These are phyloP conservation scores for Trichomonascaceae sp. DNA, from an alignment of 1,139 yeast genomes.

Conservation along the genomic window DNA sequence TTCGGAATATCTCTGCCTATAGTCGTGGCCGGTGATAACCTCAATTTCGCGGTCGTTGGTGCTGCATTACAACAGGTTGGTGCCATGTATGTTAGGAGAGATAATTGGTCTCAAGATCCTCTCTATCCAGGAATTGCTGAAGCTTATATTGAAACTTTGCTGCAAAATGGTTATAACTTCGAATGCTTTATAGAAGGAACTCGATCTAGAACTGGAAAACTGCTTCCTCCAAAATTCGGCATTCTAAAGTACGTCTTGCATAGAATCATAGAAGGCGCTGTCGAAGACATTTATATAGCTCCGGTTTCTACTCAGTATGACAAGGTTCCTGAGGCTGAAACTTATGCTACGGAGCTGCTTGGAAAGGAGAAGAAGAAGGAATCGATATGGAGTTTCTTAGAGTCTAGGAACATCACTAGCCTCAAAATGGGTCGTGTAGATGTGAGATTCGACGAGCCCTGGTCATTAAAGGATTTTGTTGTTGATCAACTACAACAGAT, in stretches of 20 bases:
- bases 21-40: constrained; percentile 65
- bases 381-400: constrained; percentile 32
- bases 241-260: constrained; percentile 51
- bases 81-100: constrained; percentile 39
- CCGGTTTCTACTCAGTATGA: constrained; percentile 62
- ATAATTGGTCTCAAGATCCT: constrained; percentile 39
- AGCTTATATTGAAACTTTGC: constrained; percentile 48
- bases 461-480: constrained; percentile 35
- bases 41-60: constrained; percentile 59
- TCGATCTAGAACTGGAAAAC: constrained; percentile 60
- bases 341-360: constrained; percentile 53
- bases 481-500: constrained; percentile 29
- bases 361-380: constrained; percentile 52
- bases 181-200: constrained; percentile 67
- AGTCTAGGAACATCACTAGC: constrained; percentile 33
- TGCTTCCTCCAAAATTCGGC: constrained; percentile 60
- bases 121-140: constrained; percentile 50
- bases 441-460: constrained; percentile 37
- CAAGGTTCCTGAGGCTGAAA: constrained; percentile 60
- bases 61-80: constrained; percentile 36
- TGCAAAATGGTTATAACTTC: constrained; percentile 47
- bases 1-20: constrained; percentile 54
- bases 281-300: constrained; percentile 44
- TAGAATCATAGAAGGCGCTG: constrained; percentile 40
- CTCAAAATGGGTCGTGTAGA: constrained; percentile 39